phyloP scores from a whole-genome alignment of 805 yeast genomes.

The Pichia californica region DNA sequence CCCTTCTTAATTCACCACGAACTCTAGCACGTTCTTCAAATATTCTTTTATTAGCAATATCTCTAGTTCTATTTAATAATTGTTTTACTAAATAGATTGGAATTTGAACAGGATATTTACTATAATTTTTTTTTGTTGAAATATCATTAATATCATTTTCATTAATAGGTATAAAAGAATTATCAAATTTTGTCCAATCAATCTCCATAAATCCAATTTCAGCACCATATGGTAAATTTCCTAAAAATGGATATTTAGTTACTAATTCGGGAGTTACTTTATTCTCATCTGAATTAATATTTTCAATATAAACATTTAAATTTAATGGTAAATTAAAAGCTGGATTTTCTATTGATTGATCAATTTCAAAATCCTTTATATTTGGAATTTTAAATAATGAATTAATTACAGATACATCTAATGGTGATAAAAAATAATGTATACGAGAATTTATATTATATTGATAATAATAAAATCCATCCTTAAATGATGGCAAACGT shows the following conservation, averaged over 20 bases:
- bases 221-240: slow-evolving; percentile 81
- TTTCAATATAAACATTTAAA: slow-evolving; percentile 51
- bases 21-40: slow-evolving; percentile 45
- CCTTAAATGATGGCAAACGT: slow-evolving; percentile 21
- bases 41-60: slow-evolving; percentile 40
- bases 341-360: slow-evolving; percentile 18
- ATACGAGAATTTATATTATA: slow-evolving; percentile 57
- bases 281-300: slow-evolving; percentile 53
- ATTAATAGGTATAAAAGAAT: slow-evolving; percentile 4
- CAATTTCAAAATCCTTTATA: background rate
- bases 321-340: slow-evolving; percentile 61
- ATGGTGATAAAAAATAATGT: slow-evolving; percentile 62
- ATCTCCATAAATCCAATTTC: slow-evolving; percentile 79
- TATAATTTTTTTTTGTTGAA: background rate
- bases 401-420: slow-evolving; percentile 68
- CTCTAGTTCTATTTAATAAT: slow-evolving; percentile 49
- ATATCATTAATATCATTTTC: background rate
- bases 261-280: slow-evolving; percentile 49
- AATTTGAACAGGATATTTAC: slow-evolving; percentile 26
- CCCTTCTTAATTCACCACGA: slow-evolving; percentile 14
- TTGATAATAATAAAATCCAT: slow-evolving; percentile 70
- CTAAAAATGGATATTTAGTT: slow-evolving; percentile 62
- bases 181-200: slow-evolving; percentile 50
- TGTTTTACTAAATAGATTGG: slow-evolving; percentile 46
- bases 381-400: slow-evolving; percentile 4